Conservation (phyloP, 768 basidiomycete species). For the Chiua virens region DNA sequence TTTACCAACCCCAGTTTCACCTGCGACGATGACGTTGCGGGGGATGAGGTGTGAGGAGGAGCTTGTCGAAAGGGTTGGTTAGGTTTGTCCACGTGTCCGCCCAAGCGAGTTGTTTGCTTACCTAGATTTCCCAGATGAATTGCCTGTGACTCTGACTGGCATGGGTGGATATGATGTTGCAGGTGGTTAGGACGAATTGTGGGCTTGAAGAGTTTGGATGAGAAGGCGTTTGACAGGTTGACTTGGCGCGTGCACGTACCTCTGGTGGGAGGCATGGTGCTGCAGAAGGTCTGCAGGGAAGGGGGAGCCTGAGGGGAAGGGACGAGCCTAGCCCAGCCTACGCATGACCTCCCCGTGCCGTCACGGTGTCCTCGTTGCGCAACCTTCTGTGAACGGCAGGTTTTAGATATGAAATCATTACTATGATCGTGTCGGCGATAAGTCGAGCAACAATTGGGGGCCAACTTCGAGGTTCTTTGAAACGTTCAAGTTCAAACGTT, state of each 20-base stretch:
- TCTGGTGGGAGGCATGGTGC: neutral
- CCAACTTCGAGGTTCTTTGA: too few species aligned
- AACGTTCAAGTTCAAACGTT: too few species aligned
- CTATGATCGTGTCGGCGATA: too few species aligned
- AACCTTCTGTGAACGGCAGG: neutral
- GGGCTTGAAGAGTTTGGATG: neutral
- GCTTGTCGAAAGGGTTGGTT: neutral
- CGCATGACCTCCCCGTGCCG: neutral
- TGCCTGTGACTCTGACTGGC: too few species aligned
- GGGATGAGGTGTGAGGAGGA: slow-evolving; percentile 2
- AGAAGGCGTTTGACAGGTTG: neutral
- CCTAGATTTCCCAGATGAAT: neutral
- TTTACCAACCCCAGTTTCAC: slow-evolving; percentile 27
- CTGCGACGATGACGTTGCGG: slow-evolving; percentile 23
- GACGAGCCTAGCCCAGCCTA: too few species aligned
- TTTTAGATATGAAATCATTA: neutral
- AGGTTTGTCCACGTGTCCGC: neutral
- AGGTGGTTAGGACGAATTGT: neutral
- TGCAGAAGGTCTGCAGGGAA: neutral
- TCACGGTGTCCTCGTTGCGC: slow-evolving; percentile 7
- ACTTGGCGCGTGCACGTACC: neutral
- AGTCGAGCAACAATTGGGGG: too few species aligned
- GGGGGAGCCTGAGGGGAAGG: too few species aligned
- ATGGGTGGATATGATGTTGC: neutral
- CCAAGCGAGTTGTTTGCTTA: neutral